Base-by-base conservation (phyloP, 1,284 basidiomycete species). In the Cryptococcus sp. region DNA sequence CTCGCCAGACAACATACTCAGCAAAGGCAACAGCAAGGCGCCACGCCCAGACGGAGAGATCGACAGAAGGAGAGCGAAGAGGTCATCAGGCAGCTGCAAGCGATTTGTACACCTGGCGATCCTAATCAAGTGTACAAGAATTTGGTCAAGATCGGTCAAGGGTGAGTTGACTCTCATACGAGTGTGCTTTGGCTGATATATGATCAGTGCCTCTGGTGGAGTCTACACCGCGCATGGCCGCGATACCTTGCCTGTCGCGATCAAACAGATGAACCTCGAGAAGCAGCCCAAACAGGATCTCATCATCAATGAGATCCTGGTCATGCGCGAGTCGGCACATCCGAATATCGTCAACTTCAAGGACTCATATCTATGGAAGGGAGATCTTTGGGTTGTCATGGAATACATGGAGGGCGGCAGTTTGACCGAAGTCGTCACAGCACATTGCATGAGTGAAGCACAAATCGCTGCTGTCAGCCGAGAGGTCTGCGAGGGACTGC, bases 211-310 rank as follows among this genome's bases (percentile, higher is more conserved):
- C 3, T 96, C 93, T 17, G 96, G 96, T 50, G 95, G 94, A 60
- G 95, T 99, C 1, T 99, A 96, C 80, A 97, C 95, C 5, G 94
- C 95, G 16, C 96, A 97, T 73, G 93, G 97, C 80, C 93, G 93
- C 47, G 91, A 90, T 27, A 95, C 95, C 77, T 72, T 91, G 47
- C 90, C 88, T 5, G 96, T 99, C 31, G 96, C 96, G 31, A 99
- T 99, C 84, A 99, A 99, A 80, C 95, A 99, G 80, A 99, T 99
- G 96, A 95, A 99, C 82, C 84, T 99, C 38, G 93, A 97, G 79
- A 97, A 98, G 81, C 96, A 99, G 77, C 96, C 95, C 39, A 99
- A 99, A 84, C 97, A 97, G 80, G 95, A 99, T 75, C 84, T 99
- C 53, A 99, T 99, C 81, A 98, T 99, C 82, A 99, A 99, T 81